Evolutionary conservation across 2,329 filamentous ascomycete genomes (phyloP).

Genomic region (Penicillium expansum): DNA sequence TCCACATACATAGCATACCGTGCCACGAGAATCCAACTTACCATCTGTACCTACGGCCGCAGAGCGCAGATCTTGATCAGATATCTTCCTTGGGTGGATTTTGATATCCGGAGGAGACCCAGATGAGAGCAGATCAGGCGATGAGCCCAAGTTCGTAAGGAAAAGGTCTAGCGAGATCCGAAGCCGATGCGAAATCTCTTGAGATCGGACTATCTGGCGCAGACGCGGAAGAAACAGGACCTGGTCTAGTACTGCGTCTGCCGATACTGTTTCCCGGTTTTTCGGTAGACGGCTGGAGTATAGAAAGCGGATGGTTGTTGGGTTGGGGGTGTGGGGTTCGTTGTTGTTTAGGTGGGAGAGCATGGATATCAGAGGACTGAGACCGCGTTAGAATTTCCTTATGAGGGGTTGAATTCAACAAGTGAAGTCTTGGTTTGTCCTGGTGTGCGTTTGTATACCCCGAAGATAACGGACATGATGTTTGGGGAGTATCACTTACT

Average conservation of each 20-base stretch:
- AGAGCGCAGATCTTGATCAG: constrained; percentile 35
- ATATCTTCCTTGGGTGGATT: constrained; percentile 36
- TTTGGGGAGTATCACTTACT: constrained; percentile 47
- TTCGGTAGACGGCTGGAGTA: constrained; percentile 56
- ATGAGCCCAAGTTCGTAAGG: constrained; percentile 28
- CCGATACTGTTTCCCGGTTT: constrained; percentile 4
- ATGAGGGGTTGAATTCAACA: neutral
- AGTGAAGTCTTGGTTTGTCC: neutral
- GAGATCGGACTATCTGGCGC: constrained; percentile 35
- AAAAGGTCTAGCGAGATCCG: constrained; percentile 36
- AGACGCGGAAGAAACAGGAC: constrained; percentile 52
- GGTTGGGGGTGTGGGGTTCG: constrained; percentile 42
- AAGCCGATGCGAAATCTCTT: constrained; percentile 26
- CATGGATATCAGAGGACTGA: constrained; percentile 70
- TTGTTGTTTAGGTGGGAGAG: constrained; percentile 54
- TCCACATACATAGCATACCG: constrained; percentile 66
- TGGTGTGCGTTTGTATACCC: neutral
- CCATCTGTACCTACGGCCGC: constrained; percentile 32
- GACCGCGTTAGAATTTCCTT: neutral
- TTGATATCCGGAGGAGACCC: constrained; percentile 25
- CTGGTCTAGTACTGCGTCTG: constrained; percentile 25
- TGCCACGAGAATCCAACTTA: constrained; percentile 30
- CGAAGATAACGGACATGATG: neutral
- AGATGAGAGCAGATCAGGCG: constrained; percentile 7
- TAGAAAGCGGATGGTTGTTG: constrained; percentile 56